Evolutionary conservation across 345 rosid species (phyloP).

Genomic region (Salix arbutifolia): DNA sequence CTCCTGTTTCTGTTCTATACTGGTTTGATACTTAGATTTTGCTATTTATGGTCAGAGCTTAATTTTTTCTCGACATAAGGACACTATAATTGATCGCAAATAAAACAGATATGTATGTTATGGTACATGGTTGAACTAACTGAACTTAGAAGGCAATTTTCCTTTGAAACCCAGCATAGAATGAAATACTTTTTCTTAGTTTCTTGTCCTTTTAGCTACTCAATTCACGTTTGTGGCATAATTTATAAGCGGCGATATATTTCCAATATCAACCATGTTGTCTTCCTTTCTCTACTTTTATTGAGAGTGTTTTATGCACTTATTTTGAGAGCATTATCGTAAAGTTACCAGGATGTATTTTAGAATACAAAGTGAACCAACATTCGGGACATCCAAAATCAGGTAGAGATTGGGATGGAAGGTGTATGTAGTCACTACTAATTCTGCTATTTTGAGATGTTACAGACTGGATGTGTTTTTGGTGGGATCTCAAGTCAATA

Average conservation of each 20-base stretch:
- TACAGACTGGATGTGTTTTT: background rate
- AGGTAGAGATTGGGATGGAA: background rate
- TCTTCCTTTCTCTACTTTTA: background rate
- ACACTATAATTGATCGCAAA: background rate
- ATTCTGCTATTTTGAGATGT: background rate
- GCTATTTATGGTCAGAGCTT: background rate
- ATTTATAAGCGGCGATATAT: background rate
- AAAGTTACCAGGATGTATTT: background rate
- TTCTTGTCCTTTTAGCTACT: background rate
- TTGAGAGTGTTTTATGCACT: background rate
- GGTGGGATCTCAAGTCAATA: background rate
- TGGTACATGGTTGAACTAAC: background rate
- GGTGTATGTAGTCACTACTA: background rate
- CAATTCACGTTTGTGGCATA: background rate
- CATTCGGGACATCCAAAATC: background rate
- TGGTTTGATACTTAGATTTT: constrained; percentile 3
- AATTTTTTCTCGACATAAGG: background rate
- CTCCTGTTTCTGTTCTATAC: constrained; percentile 14
- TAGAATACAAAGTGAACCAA: background rate
- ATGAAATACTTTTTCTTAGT: background rate
- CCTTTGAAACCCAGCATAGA: background rate
- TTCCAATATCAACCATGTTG: background rate
- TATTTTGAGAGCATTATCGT: background rate
- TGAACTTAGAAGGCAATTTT: background rate
- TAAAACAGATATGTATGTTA: background rate